These are phyloP conservation scores for Cephalotrichum gorgonifer DNA, from an alignment of 2,329 filamentous ascomycete genomes.

Conservation along the genomic window DNA sequence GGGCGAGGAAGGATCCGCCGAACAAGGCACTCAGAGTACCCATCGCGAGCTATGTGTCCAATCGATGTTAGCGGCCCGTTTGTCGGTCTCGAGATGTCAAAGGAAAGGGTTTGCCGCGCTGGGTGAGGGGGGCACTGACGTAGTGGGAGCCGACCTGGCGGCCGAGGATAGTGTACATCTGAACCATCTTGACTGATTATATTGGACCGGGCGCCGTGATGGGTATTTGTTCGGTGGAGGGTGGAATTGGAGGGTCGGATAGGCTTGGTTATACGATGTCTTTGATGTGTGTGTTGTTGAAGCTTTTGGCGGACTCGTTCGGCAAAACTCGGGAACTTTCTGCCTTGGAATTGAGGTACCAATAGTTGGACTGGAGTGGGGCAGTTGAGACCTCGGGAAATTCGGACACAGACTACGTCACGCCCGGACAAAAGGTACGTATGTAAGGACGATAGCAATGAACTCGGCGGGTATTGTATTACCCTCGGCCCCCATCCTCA, in stretches of 20 bases:
- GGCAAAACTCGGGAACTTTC: not conserved
- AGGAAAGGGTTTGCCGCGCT: constrained; percentile 8
- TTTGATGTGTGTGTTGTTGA: not conserved
- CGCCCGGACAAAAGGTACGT: too few relatives aligned
- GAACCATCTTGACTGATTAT: constrained; percentile 11
- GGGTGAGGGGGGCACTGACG: constrained; percentile 30
- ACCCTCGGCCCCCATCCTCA: too few relatives aligned
- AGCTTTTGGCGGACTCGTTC: not conserved
- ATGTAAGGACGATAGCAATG: too few relatives aligned
- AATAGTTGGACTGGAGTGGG: not conserved
- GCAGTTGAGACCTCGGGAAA: too few relatives aligned
- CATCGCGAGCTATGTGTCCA: constrained; percentile 37
- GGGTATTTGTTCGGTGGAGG: not conserved
- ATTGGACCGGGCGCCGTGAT: not conserved
- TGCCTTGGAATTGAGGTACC: not conserved
- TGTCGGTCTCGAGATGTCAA: not conserved
- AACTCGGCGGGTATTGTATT: too few relatives aligned
- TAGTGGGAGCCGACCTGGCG: constrained; percentile 51
- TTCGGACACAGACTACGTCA: too few relatives aligned
- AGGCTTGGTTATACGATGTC: not conserved
- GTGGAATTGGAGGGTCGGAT: constrained; percentile 1
- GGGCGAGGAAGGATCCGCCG: constrained; percentile 32
- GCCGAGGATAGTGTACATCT: constrained; percentile 44
- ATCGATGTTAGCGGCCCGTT: constrained; percentile 6
- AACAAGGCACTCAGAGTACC: constrained; percentile 41